A percentile compares a stretch with the other conserved stretches of the same genome.
These are phyloP conservation scores for Amylostereum chailletii DNA, from an alignment of 1,284 basidiomycete genomes.

Conservation along the genomic window DNA sequence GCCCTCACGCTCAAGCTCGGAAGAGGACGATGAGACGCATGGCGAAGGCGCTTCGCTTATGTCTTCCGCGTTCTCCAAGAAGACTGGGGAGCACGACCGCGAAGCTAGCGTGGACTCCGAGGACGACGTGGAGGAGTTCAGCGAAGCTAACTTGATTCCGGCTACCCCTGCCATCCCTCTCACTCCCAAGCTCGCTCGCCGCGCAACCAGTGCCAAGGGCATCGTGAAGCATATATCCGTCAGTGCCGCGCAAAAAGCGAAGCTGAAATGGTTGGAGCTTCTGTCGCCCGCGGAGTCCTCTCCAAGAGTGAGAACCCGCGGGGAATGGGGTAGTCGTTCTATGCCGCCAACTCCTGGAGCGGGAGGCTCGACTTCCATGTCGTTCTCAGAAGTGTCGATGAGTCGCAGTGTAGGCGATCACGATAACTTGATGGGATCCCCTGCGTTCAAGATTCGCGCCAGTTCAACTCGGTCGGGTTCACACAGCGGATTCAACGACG, in stretches of 20 bases:
- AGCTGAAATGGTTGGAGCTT: slow-evolving; percentile 47
- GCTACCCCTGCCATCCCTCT: slow-evolving; percentile 3
- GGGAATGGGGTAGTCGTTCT: neutral
- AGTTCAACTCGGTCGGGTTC: slow-evolving; percentile 26
- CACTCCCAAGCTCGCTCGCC: slow-evolving; percentile 15
- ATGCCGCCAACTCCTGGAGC: slow-evolving; percentile 12
- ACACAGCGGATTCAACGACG: slow-evolving; percentile 23
- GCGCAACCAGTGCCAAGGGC: slow-evolving; percentile 25
- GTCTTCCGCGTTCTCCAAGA: slow-evolving; percentile 46
- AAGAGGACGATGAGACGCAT: slow-evolving; percentile 29
- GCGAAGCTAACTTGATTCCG: neutral
- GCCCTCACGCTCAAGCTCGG: slow-evolving; percentile 13
- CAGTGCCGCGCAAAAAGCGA: slow-evolving; percentile 47
- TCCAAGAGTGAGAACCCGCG: slow-evolving; percentile 10
- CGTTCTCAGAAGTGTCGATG: slow-evolving; percentile 5
- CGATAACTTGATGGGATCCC: neutral
- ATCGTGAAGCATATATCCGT: slow-evolving; percentile 21
- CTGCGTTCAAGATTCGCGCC: slow-evolving; percentile 2
- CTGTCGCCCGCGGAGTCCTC: slow-evolving; percentile 31
- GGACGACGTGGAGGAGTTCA: slow-evolving; percentile 2
- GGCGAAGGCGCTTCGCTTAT: slow-evolving; percentile 41
- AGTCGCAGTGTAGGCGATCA: slow-evolving; percentile 3
- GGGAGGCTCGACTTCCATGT: slow-evolving; percentile 10
- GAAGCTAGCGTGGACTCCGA: slow-evolving; percentile 36
- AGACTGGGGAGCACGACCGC: slow-evolving; percentile 25